These are phyloP conservation scores for Pestalotiopsis sp. DNA, from an alignment of 2,329 filamentous ascomycete genomes.

Conservation along the genomic window DNA sequence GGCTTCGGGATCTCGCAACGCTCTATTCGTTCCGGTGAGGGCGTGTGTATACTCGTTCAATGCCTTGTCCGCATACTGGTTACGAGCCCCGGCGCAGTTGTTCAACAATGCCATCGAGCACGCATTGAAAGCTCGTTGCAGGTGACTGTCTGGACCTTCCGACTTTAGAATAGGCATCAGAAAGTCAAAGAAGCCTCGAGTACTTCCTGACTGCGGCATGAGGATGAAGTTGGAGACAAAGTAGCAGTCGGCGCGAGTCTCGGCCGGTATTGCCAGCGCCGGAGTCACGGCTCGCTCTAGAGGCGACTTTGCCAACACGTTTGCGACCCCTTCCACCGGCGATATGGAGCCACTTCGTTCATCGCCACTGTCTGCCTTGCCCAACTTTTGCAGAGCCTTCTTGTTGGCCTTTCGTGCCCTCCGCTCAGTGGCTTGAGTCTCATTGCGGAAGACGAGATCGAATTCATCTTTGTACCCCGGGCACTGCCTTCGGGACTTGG, in stretches of 20 bases:
- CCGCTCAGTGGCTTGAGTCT: slow-evolving; percentile 68
- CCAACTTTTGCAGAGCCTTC: slow-evolving; percentile 44
- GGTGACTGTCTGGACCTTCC: slow-evolving; percentile 45
- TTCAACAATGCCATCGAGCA: slow-evolving; percentile 60
- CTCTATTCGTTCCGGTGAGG: slow-evolving; percentile 52
- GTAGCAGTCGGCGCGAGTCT: slow-evolving; percentile 59
- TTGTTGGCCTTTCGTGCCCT: slow-evolving; percentile 60
- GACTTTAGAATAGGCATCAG: slow-evolving; percentile 56
- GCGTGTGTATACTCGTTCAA: slow-evolving; percentile 58
- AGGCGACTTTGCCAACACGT: slow-evolving; percentile 19
- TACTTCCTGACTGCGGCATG: slow-evolving; percentile 50
- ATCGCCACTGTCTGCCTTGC: slow-evolving; percentile 24
- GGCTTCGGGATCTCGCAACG: slow-evolving; percentile 51
- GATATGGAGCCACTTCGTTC: slow-evolving; percentile 23
- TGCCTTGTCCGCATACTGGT: slow-evolving; percentile 41
- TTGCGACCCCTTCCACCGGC: slow-evolving; percentile 24
- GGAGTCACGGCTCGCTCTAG: slow-evolving; percentile 27
- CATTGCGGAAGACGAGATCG: slow-evolving; percentile 72
- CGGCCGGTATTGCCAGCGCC: slow-evolving; percentile 48
- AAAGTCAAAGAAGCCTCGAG: slow-evolving; percentile 61
- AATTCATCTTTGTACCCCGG: slow-evolving; percentile 73
- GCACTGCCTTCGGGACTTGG: slow-evolving; percentile 64
- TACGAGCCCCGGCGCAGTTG: slow-evolving; percentile 46
- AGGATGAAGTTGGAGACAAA: slow-evolving; percentile 65
- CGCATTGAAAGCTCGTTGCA: slow-evolving; percentile 60